A percentile compares a stretch with the other conserved stretches of the same genome.
phyloP scores from a whole-genome alignment of 352 stramenopile species.

The Saprolegnia parasitica region DNA sequence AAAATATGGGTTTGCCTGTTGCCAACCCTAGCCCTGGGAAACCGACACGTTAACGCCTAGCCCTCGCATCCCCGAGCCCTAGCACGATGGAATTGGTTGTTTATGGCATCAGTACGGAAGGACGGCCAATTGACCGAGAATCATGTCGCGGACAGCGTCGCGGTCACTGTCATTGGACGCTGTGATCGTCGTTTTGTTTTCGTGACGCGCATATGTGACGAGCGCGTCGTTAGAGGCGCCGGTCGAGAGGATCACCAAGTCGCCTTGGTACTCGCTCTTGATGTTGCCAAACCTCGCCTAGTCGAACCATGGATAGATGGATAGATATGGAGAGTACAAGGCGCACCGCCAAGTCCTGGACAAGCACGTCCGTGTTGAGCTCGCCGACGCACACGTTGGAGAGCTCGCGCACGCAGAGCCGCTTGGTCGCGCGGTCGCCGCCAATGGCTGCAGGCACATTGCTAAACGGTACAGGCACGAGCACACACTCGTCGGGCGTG shows the following conservation, averaged over 20 bases:
- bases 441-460: neutral
- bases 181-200: constrained; percentile 26
- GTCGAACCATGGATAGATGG: neutral
- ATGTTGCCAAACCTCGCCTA: constrained; percentile 19
- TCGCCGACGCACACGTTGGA: constrained; percentile 23
- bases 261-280: constrained; percentile 3
- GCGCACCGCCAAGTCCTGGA: constrained; percentile 18
- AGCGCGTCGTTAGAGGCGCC: neutral
- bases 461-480: constrained; percentile 3
- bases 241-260: neutral
- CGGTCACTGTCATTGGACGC: constrained; percentile 12
- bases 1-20: too few species aligned
- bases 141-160: constrained; percentile 1
- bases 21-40: too few species aligned
- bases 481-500: neutral
- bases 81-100: neutral
- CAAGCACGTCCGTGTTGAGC: constrained; percentile 14
- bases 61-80: too few species aligned
- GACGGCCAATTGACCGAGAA: constrained; percentile 1
- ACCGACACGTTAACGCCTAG: too few species aligned
- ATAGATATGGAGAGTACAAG: neutral
- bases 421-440: constrained; percentile 12
- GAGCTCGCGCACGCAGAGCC: constrained; percentile 23
- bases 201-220: constrained; percentile 2
- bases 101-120: constrained; percentile 6